Percentiles rank a stretch among this genome's conserved stretches.
Conservation (phyloP, 2,329 filamentous ascomycete species). For the Pseudocercospora crystallina region DNA sequence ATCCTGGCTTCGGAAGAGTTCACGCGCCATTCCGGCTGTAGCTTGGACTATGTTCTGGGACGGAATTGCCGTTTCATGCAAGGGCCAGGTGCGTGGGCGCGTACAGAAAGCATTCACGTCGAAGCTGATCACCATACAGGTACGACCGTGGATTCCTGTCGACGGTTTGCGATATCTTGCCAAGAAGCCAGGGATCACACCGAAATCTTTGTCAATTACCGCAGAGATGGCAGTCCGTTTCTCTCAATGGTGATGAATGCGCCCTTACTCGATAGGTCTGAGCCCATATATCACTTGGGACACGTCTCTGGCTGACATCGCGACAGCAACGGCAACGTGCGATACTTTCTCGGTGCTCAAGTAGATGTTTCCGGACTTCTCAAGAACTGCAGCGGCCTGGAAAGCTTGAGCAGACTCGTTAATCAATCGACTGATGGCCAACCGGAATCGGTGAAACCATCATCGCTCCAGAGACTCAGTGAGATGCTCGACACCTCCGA, state of each 20-base stretch:
- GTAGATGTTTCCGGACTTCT: constrained; percentile 69
- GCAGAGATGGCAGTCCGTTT: constrained; percentile 71
- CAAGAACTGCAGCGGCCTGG: constrained; percentile 65
- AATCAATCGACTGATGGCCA: constrained; percentile 44
- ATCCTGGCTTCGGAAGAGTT: constrained; percentile 77
- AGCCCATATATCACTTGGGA: background rate
- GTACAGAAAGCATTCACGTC: constrained; percentile 69
- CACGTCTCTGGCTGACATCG: background rate
- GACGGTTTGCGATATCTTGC: constrained; percentile 41
- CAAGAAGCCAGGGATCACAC: constrained; percentile 64
- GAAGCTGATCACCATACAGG: constrained; percentile 65
- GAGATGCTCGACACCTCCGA: constrained; percentile 15
- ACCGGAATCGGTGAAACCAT: constrained; percentile 5
- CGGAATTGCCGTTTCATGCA: constrained; percentile 78
- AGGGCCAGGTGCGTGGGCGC: constrained; percentile 54
- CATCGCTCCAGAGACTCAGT: constrained; percentile 1
- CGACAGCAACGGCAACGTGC: constrained; percentile 60
- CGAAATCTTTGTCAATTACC: constrained; percentile 72
- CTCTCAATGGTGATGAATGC: constrained; percentile 68
- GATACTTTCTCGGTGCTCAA: constrained; percentile 71
- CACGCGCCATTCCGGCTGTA: constrained; percentile 71
- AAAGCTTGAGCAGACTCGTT: constrained; percentile 48
- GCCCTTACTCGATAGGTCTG: constrained; percentile 39
- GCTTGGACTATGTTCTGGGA: constrained; percentile 69
- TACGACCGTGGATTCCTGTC: constrained; percentile 44